phyloP scores from a whole-genome alignment of 2,329 filamentous ascomycete genomes.

The Calycina herbarum region DNA sequence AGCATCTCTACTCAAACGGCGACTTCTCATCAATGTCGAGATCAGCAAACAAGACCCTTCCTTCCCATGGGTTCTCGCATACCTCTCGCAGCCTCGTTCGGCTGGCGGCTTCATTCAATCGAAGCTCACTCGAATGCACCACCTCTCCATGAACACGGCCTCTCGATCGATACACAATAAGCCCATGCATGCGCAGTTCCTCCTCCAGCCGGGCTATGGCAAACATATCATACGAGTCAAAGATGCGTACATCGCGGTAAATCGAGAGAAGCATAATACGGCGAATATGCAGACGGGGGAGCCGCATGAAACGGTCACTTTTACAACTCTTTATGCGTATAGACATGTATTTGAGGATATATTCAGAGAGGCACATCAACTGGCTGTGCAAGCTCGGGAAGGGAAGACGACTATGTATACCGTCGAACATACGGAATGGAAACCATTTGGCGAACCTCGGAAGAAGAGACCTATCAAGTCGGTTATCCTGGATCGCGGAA shows the following conservation, averaged over 20 bases:
- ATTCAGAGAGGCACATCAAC: constrained; percentile 80
- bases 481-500: constrained; percentile 79
- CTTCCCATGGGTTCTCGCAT: constrained; percentile 91
- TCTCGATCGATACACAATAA: constrained; percentile 65
- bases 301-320: constrained; percentile 89
- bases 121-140: constrained; percentile 59
- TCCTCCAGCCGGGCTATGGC: constrained; percentile 87
- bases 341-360: constrained; percentile 87
- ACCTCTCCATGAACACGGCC: constrained; percentile 57
- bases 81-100: constrained; percentile 83
- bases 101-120: constrained; percentile 47
- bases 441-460: constrained; percentile 77
- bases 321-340: constrained; percentile 89
- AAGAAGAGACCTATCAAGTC: constrained; percentile 85
- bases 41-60: constrained; percentile 92
- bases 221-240: constrained; percentile 84
- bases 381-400: constrained; percentile 78
- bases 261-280: constrained; percentile 80
- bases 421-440: constrained; percentile 81
- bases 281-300: constrained; percentile 79
- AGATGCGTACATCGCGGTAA: constrained; percentile 83
- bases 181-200: constrained; percentile 74
- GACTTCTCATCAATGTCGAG: constrained; percentile 91
- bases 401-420: constrained; percentile 94
- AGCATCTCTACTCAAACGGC: constrained; percentile 73